Evolutionary conservation across 2,329 filamentous ascomycete species (phyloP).

Genomic region (Penicillium capsulatum): DNA sequence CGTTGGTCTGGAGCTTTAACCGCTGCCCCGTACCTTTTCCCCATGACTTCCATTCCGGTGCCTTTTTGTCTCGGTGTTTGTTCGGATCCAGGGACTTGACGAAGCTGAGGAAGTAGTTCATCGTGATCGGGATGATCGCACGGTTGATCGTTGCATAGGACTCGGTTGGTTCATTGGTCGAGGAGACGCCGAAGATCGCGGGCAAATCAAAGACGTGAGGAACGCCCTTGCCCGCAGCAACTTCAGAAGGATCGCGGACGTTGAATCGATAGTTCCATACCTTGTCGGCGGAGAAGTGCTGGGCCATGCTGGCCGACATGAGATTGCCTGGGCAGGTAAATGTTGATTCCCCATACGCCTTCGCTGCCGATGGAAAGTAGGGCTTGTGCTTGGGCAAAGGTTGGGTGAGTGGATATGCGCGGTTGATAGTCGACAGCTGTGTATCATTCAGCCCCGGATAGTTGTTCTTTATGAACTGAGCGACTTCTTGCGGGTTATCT

Average conservation of each 20-base stretch:
- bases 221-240: constrained; percentile 36
- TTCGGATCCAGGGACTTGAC: constrained; percentile 22
- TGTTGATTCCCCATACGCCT: constrained; percentile 46
- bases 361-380: constrained; percentile 39
- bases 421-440: constrained; percentile 49
- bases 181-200: constrained; percentile 25
- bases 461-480: constrained; percentile 54
- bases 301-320: constrained; percentile 34
- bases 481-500: constrained; percentile 44
- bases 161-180: constrained; percentile 13
- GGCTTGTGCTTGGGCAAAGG: constrained; percentile 29
- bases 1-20: constrained; percentile 19
- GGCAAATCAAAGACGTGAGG: constrained; percentile 34
- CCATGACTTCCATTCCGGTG: constrained; percentile 20
- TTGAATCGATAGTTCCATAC: constrained; percentile 51
- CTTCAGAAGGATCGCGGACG: constrained; percentile 38
- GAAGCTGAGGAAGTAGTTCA: constrained; percentile 27
- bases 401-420: constrained; percentile 47
- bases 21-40: constrained; percentile 12
- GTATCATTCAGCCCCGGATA: constrained; percentile 51
- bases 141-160: constrained; percentile 31
- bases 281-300: constrained; percentile 19
- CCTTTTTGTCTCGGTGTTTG: constrained; percentile 9
- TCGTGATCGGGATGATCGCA: constrained; percentile 22
- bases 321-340: constrained; percentile 47